A percentile compares a stretch with the other conserved stretches of the same genome.
These are phyloP conservation scores for Suillus weaverae DNA, from an alignment of 768 basidiomycete species.

Conservation along the genomic window DNA sequence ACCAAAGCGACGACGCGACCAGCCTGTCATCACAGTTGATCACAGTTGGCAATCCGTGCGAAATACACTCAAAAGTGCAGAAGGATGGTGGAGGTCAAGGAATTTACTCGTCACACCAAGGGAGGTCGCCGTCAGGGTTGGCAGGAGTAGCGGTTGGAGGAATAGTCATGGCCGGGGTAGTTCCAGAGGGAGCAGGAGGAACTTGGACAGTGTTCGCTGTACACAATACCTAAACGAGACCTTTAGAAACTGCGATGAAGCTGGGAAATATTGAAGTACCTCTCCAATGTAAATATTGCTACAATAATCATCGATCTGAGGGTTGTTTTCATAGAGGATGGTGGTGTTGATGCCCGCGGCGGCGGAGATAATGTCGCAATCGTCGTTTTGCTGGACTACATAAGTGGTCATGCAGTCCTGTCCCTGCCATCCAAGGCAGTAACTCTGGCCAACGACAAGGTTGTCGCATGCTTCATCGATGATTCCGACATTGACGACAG, in stretches of 20 bases:
- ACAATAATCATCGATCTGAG: slow-evolving; percentile 58
- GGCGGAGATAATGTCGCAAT: slow-evolving; percentile 52
- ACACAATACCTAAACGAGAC: slow-evolving; percentile 52
- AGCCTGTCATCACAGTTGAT: slow-evolving; percentile 23
- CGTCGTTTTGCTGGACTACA: slow-evolving; percentile 54
- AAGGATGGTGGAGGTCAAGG: not conserved
- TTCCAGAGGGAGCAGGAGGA: slow-evolving; percentile 43
- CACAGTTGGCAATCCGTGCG: slow-evolving; percentile 14
- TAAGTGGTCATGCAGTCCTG: slow-evolving; percentile 67
- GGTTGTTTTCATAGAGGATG: slow-evolving; percentile 69
- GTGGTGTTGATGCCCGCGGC: slow-evolving; percentile 47
- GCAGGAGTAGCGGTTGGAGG: slow-evolving; percentile 34
- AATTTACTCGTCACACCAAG: slow-evolving; percentile 50
- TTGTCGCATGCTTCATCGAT: slow-evolving; percentile 61
- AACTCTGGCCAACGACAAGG: slow-evolving; percentile 44
- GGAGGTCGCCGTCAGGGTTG: slow-evolving; percentile 41
- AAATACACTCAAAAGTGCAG: not conserved
- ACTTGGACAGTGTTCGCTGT: slow-evolving; percentile 39
- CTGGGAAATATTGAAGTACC: slow-evolving; percentile 40
- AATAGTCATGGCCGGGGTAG: slow-evolving; percentile 24
- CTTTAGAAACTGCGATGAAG: not conserved
- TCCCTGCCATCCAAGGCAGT: slow-evolving; percentile 63
- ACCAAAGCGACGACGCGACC: slow-evolving; percentile 24
- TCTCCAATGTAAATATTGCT: slow-evolving; percentile 75
- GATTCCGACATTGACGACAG: slow-evolving; percentile 51